Evolutionary conservation across 768 basidiomycete species (phyloP), one percentile per base, ranked within the genome.

Genomic region (Omphalotus guepiniiformis): DNA sequence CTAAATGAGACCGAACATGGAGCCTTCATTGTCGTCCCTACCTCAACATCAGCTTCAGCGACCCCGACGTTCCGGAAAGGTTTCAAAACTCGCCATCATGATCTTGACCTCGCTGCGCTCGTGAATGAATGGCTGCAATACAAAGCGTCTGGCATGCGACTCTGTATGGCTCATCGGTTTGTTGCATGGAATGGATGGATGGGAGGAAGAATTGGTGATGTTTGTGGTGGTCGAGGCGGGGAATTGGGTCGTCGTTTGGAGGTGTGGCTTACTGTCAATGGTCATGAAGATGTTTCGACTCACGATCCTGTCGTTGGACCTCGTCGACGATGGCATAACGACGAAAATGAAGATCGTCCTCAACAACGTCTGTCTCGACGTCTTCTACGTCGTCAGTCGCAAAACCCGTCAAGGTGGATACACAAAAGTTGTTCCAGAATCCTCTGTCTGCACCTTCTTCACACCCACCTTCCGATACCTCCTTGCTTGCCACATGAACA

Each of bases 151-250:
- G 85, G 90, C 3, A 71, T 75, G 36, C 76, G 80, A 2, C 67
- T 89, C 42, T 79, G 90, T 38, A 74, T 83, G 65, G 87, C 85
- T 3, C 89, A 93, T 62, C 81, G 88, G 22, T 88, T 83, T 54
- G 79, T 75, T 28, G 89, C 92, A 59, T 92, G 89, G 89, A 90
- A 92, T 55, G 90, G 89, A 2, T 93, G 90, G 89, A 78, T 80
- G 70, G 63, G 89, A 59, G 75, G 81, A 48, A 79, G 72, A 43
- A 82, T 78, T 29, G 87, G 88, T 0, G 88, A 89, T 60, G 76
- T 83, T 22, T 88, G 87, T 62, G 88, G 87, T 30, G 88, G 87
- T 28, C 73, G 83, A 15, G 88, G 88, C 0, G 86, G 86, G 6
- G 88, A 89, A 68, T 66, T 90, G 6, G 87, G 88, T 32, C 66